Conservation (phyloP, 2,329 filamentous ascomycete species). For the Neurospora sp. region DNA sequence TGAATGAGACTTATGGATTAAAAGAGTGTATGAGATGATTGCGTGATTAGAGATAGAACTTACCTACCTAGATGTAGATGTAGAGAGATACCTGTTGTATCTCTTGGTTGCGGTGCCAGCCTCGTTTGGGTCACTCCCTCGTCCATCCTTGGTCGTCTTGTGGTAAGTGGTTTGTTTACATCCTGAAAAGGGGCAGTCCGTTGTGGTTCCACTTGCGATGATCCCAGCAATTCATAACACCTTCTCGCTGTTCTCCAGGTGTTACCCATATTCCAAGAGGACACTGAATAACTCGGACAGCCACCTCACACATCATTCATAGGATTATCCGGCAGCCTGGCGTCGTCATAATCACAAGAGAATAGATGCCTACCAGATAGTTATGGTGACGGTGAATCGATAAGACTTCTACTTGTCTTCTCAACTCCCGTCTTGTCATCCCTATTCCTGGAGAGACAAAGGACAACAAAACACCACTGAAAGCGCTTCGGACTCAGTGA, state of each 20-base stretch:
- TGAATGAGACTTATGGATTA: not conserved
- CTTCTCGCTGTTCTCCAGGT: not conserved
- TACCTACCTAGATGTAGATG: not conserved
- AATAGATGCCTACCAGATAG: not conserved
- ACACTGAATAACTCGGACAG: no score
- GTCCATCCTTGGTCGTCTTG: not conserved
- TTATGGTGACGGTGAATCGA: no score
- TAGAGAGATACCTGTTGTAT: not conserved
- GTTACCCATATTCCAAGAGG: not conserved
- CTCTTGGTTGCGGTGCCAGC: not conserved
- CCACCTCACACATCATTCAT: no score
- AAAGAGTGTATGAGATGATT: no score
- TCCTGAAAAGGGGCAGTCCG: not conserved
- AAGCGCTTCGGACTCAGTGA: not conserved
- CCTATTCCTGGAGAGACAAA: not conserved
- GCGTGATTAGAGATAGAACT: not conserved
- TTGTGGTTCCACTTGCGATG: not conserved
- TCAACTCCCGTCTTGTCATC: not conserved
- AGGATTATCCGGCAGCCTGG: not conserved
- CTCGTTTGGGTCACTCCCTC: not conserved
- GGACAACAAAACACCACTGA: not conserved
- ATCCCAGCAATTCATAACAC: not conserved
- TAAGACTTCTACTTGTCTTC: not conserved
- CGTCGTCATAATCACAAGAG: not conserved
- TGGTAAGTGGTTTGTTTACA: not conserved